phyloP scores from a whole-genome alignment of 805 yeast species.

The Suhomyces sp. region DNA sequence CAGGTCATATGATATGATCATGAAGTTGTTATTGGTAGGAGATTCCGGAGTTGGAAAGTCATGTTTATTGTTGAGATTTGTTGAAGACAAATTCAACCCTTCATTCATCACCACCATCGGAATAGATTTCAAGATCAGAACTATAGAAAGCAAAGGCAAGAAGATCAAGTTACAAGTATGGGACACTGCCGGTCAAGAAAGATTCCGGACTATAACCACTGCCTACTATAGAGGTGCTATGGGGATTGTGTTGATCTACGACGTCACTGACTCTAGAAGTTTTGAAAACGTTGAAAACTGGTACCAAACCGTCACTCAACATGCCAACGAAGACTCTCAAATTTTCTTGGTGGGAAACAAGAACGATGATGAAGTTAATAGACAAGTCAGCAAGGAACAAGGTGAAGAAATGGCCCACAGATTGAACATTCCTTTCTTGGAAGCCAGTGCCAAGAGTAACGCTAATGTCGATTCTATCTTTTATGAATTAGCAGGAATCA shows the following conservation, averaged over 20 bases:
- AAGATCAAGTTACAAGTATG: conserved; percentile 92
- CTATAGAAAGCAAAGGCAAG: conserved; percentile 90
- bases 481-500: conserved; percentile 81
- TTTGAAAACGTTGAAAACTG: conserved; percentile 91
- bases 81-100: conserved; percentile 95
- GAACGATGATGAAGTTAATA: conserved; percentile 82
- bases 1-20: conserved; percentile 84
- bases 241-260: conserved; percentile 83
- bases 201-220: conserved; percentile 92
- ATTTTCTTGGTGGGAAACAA: conserved; percentile 93
- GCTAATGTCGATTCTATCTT: conserved; percentile 90
- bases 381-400: conserved; percentile 86
- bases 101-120: conserved; percentile 97
- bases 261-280: conserved; percentile 85
- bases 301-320: conserved; percentile 94
- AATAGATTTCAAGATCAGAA: conserved; percentile 95
- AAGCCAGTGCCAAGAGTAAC: conserved; percentile 94
- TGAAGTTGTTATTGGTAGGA: conserved; percentile 90
- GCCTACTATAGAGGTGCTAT: conserved; percentile 89
- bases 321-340: conserved; percentile 95
- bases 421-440: conserved; percentile 86
- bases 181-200: conserved; percentile 98
- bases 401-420: conserved; percentile 87
- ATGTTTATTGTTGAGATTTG: conserved; percentile 86
- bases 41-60: conserved; percentile 90